Evolutionary conservation across 148 eudicot species (phyloP), one percentile per base, ranked within the genome.

Genomic region (Linanthus parryae): DNA sequence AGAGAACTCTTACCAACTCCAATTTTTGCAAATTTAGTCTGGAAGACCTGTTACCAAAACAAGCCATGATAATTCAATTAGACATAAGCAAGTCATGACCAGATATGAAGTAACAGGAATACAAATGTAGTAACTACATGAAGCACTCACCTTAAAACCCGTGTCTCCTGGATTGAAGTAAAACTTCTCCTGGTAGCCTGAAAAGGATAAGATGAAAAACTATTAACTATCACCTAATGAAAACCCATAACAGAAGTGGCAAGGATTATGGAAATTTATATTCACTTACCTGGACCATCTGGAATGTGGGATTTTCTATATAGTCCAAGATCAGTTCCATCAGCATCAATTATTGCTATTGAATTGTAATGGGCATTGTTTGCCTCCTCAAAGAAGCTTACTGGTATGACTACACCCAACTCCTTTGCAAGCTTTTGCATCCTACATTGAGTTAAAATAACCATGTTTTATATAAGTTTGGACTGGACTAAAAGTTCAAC

Each of bases 361-460:
- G 99, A 88, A 62, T 92, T 92, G 68, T 81, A 92, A 72, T 76
- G 95, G 51, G 96, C 96, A 69, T 88, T 94, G 67, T 94, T 94
- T 66, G 96, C 99, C 70, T 82, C 91, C 73, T 94, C 99, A 67
- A 94, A 87, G 64, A 94, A 94, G 68, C 99, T 94, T 42, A 94
- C 95, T 24, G 99, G 99, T 62, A 94, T 79, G 21, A 94, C 99
- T 35, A 94, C 91, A 37, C 95, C 96, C 59, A 94, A 59, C 69
- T 94, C 99, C 70, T 82, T 80, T 36, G 96, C 95, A 27, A 94
- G 82, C 38, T 72, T 76, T 63, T 84, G 99, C 99, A 94, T 84
- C 85, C 99, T 87, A 77, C 22, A 46, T 20, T 20, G 9, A 21
- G 50, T 31, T 30, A 18, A 25, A 17, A 21, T 3, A 16, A 10